Conservation (phyloP, 257 asterid species). For the Nicotiana attenuata region DNA sequence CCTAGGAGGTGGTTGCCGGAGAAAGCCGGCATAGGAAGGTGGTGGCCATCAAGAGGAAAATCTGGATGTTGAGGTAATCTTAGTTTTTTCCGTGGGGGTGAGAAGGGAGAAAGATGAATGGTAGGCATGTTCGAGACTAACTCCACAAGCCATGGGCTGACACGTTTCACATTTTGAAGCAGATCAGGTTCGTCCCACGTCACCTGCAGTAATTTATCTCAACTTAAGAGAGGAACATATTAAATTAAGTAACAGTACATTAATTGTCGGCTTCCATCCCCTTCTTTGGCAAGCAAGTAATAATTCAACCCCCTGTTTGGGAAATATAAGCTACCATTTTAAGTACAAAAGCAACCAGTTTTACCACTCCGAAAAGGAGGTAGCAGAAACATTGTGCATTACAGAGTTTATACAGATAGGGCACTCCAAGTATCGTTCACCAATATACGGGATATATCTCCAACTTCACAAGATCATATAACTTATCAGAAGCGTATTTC, state of each 20-base stretch:
- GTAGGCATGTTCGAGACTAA: slow-evolving; percentile 68
- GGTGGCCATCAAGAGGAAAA: slow-evolving; percentile 45
- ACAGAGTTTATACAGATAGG: background rate
- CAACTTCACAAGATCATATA: background rate
- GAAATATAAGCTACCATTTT: background rate
- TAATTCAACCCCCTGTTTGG: background rate
- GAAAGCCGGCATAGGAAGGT: slow-evolving; percentile 45
- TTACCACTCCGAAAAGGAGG: background rate
- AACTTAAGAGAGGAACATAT: background rate
- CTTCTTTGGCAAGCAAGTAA: background rate
- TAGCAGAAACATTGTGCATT: background rate
- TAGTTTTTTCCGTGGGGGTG: slow-evolving; percentile 64
- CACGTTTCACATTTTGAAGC: slow-evolving; percentile 79
- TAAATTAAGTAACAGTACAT: background rate
- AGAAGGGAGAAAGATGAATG: slow-evolving; percentile 61
- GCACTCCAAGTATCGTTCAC: background rate
- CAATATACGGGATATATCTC: background rate
- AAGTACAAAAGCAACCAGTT: background rate
- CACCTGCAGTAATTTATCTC: slow-evolving; percentile 40
- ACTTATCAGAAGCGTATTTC: background rate
- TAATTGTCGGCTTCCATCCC: background rate
- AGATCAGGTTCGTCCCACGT: slow-evolving; percentile 91
- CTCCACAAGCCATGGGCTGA: slow-evolving; percentile 87
- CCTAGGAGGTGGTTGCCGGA: slow-evolving; percentile 40
- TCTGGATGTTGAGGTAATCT: slow-evolving; percentile 52